A percentile compares a stretch with the other conserved stretches of the same genome.
Conservation (phyloP, 371 early-diverging fungal species). For the Conidiobolus coronatus region DNA sequence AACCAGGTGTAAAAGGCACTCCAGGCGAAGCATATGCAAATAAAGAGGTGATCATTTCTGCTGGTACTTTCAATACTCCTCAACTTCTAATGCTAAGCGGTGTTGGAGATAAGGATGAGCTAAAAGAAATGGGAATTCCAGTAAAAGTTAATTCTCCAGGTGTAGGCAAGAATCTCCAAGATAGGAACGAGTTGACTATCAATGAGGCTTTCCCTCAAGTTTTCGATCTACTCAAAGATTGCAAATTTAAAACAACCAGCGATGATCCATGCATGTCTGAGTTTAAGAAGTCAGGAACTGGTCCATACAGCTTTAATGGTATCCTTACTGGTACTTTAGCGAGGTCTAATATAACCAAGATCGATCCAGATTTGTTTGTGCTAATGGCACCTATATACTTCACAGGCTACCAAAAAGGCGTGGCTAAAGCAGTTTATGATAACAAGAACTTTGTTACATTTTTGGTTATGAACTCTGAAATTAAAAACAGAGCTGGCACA, state of each 20-base stretch:
- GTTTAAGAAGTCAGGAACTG: background rate
- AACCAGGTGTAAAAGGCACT: background rate
- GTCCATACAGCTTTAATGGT: conserved; percentile 4
- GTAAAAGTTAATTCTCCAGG: background rate
- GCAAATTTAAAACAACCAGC: background rate
- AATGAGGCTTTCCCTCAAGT: background rate
- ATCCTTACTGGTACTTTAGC: background rate
- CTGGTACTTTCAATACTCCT: conserved; percentile 10
- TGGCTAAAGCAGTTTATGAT: background rate
- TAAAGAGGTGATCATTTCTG: conserved; percentile 11
- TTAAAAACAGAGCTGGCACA: background rate
- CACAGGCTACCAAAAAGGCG: background rate
- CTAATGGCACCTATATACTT: conserved; percentile 1
- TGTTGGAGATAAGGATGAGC: conserved; percentile 5
- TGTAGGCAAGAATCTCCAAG: conserved; percentile 3
- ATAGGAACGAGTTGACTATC: background rate
- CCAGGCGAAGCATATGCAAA: conserved; percentile 5
- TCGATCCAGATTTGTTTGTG: background rate
- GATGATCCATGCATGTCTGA: background rate
- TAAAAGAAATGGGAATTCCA: background rate
- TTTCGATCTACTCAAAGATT: background rate
- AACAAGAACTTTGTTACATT: background rate
- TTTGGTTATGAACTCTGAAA: background rate
- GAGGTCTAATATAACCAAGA: background rate
- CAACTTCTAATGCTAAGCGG: conserved; percentile 12